Base-by-base conservation (phyloP, 306 rosid species). In the Vigna mungo region DNA sequence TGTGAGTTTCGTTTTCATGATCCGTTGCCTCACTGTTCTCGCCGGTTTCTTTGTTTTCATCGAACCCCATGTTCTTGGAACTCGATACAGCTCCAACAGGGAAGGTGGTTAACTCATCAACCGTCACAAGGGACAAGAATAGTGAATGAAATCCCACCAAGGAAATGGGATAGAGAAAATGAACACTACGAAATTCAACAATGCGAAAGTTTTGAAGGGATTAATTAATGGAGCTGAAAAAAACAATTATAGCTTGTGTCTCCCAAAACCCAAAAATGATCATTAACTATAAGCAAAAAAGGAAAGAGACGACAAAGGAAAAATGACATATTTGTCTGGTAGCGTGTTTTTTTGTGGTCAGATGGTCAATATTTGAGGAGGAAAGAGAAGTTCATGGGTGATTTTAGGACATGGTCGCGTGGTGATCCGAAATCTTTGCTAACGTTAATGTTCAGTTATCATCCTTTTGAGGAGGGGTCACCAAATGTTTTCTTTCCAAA, bases 361-460 rank as follows among this genome's bases (percentile, higher is more conserved):
- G 74, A 78, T 37, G 82, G 61, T 84, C 81, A 75, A 76, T 58
- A 71, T 68, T 73, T 68, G 72, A 71, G 66, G 70, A 66, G 0
- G 55, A 49, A 66, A 67, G 52, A 77, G 51, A 64, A 25, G 32
- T 21, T 9, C 1, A 17, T 51, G 77, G 79, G 6, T 36, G 32
- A 71, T 34, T 56, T 13, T 3, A n/a, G 65, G 87, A 82, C 64
- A 54, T 27, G 52, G 80, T 87, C 85, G 1, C 85, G 85, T 62
- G 96, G 89, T 84, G 88, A 91, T 85, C 96, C 93, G 90, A 77
- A 89, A 79, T 84, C 11, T 60, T 10, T 59, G 90, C 48, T 64
- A 21, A 21, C 65, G 72, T 74, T 74, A 71, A 78, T 46, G 49
- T 69, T 53, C 37, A 23, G 3, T 37, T 74, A 65, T 44, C 79